phyloP scores from a whole-genome alignment of 129 eudicot species.

The Oenanthe sinensis region DNA sequence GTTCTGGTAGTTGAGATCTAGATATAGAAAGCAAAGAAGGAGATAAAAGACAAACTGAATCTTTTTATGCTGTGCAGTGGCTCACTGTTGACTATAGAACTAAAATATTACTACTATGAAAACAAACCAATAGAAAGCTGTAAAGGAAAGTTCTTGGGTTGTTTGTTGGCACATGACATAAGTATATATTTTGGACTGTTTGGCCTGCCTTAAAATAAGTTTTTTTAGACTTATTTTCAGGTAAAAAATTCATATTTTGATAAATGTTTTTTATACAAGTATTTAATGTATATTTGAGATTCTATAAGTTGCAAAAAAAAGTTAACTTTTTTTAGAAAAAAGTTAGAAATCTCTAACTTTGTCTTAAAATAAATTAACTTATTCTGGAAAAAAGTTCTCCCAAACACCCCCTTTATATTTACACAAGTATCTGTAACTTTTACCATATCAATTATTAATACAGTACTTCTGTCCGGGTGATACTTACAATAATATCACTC shows the following conservation, averaged over 20 bases:
- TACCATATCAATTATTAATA: neutral
- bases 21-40: slow-evolving; percentile 1
- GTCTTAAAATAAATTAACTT: too few species aligned
- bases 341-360: too few species aligned
- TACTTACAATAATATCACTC: neutral
- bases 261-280: too few species aligned
- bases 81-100: neutral
- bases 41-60: slow-evolving; percentile 4
- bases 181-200: too few species aligned
- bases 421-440: neutral
- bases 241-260: too few species aligned
- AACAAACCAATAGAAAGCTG: neutral
- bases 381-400: too few species aligned
- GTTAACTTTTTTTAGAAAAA: too few species aligned
- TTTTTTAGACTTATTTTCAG: too few species aligned
- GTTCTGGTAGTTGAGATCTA: neutral
- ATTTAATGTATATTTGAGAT: too few species aligned
- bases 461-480: neutral
- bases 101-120: neutral
- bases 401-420: neutral
- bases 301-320: too few species aligned
- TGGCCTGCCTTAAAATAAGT: too few species aligned
- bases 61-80: neutral
- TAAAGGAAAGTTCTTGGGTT: neutral
- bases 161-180: neutral